Conservation (phyloP, 1,284 basidiomycete genomes). For the Phlebopus sp. region DNA sequence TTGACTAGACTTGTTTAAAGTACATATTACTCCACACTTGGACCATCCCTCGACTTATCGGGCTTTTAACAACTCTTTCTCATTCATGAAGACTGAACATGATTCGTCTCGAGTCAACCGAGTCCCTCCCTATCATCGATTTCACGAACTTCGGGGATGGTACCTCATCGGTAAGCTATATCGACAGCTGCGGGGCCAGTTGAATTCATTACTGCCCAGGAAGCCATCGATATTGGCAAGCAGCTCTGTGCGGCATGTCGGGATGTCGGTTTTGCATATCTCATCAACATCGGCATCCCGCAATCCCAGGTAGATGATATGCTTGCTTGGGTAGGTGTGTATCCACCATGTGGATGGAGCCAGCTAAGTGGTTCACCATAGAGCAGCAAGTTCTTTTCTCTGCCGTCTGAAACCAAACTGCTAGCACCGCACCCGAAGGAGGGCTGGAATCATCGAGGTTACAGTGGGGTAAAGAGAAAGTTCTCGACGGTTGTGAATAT, state of each 20-base stretch:
- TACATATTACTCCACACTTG: no score
- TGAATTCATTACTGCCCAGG: neutral
- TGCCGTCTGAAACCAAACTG: slow-evolving; percentile 35
- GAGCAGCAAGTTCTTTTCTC: slow-evolving; percentile 27
- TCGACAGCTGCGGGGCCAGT: neutral
- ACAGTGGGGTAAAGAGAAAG: slow-evolving; percentile 13
- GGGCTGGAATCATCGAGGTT: slow-evolving; percentile 28
- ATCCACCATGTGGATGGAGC: slow-evolving; percentile 9
- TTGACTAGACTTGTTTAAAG: no score
- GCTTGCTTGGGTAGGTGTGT: slow-evolving; percentile 28
- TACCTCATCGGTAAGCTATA: slow-evolving; percentile 5
- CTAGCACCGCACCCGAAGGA: slow-evolving; percentile 36
- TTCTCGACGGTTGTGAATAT: neutral
- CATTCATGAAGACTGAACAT: neutral
- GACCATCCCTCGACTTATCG: no score
- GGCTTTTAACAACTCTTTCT: no score
- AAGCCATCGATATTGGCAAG: slow-evolving; percentile 4
- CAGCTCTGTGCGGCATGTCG: slow-evolving; percentile 12
- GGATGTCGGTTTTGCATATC: slow-evolving; percentile 35
- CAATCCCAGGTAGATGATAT: slow-evolving; percentile 32
- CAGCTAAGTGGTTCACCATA: neutral
- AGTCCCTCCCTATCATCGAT: slow-evolving; percentile 10
- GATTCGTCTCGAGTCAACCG: neutral
- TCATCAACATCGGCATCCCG: slow-evolving; percentile 35
- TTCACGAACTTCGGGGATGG: slow-evolving; percentile 12